A percentile compares a stretch with the other conserved stretches of the same genome.
Evolutionary conservation across 495 filamentous ascomycete species (phyloP).

Genomic region (Trichocladium antarcticum): DNA sequence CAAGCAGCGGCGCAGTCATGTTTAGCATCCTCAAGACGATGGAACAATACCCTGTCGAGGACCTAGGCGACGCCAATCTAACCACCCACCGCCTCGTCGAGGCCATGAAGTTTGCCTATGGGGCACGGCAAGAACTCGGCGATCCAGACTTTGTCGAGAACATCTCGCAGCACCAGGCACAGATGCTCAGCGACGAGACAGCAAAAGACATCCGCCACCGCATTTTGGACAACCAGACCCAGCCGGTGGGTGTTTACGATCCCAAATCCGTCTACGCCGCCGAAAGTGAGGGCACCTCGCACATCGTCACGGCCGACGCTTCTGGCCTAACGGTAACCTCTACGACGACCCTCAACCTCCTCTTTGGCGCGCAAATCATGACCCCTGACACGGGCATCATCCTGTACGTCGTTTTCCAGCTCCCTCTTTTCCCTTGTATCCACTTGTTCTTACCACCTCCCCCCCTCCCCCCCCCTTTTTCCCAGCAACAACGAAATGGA

Average conservation of each 20-base stretch:
- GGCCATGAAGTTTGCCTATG: constrained; percentile 80
- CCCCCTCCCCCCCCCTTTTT: too few relatives aligned
- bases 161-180: constrained; percentile 34
- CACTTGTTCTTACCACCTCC: not conserved
- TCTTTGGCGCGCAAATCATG: constrained; percentile 69
- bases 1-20: constrained; percentile 61
- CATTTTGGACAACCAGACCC: constrained; percentile 59
- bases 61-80: constrained; percentile 23
- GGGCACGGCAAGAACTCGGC: constrained; percentile 54
- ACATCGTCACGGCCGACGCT: constrained; percentile 58
- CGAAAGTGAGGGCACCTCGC: constrained; percentile 58
- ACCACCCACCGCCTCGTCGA: constrained; percentile 76
- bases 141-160: constrained; percentile 63
- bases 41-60: constrained; percentile 50
- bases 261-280: constrained; percentile 34
- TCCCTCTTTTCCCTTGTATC: constrained; percentile 5
- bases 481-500: constrained; percentile 79
- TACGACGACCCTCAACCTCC: constrained; percentile 74
- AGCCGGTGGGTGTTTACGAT: constrained; percentile 60
- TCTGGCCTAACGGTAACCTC: constrained; percentile 59
- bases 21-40: constrained; percentile 67
- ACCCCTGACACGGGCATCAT: constrained; percentile 73
- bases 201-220: constrained; percentile 47
- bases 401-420: constrained; percentile 19
- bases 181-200: constrained; percentile 52